Evolutionary conservation across 345 rosid species (phyloP).

Genomic region (Mercurialis annua): DNA sequence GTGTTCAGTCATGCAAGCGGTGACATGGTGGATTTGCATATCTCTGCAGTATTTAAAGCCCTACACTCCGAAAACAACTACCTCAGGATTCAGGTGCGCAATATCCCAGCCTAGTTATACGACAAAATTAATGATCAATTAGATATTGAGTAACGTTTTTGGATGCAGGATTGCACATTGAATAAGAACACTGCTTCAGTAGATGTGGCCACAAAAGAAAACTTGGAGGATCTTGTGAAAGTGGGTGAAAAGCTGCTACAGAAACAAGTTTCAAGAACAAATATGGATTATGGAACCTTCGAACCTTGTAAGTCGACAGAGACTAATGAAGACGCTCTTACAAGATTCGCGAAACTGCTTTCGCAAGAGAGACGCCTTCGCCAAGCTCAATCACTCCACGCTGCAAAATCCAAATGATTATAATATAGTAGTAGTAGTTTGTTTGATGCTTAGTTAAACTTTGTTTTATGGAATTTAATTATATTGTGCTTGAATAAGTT

Average conservation of each 20-base stretch:
- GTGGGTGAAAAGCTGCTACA: constrained; percentile 28
- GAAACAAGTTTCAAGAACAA: constrained; percentile 37
- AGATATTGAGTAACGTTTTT: not conserved
- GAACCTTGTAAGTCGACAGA: constrained; percentile 11
- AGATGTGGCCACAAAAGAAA: constrained; percentile 51
- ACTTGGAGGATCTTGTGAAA: constrained; percentile 32
- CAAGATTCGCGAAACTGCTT: constrained; percentile 19
- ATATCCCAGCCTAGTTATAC: too few species aligned
- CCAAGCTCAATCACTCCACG: not conserved
- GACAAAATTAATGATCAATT: not conserved
- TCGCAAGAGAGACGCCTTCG: constrained; percentile 4
- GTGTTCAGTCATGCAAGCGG: constrained; percentile 56
- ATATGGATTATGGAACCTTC: constrained; percentile 23
- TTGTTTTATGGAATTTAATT: too few species aligned
- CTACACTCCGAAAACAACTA: constrained; percentile 40
- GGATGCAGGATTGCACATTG: constrained; percentile 33
- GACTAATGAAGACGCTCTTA: constrained; percentile 38
- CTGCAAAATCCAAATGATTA: not conserved
- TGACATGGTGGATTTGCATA: constrained; percentile 60
- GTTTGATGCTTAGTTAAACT: too few species aligned
- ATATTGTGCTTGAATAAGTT: too few species aligned
- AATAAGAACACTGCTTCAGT: constrained; percentile 46
- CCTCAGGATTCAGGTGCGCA: constrained; percentile 39
- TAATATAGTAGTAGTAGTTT: too few species aligned
- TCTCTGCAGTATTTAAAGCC: constrained; percentile 47